These are phyloP conservation scores for Lenwebbia sp. DNA, from an alignment of 345 rosid genomes.

Conservation along the genomic window DNA sequence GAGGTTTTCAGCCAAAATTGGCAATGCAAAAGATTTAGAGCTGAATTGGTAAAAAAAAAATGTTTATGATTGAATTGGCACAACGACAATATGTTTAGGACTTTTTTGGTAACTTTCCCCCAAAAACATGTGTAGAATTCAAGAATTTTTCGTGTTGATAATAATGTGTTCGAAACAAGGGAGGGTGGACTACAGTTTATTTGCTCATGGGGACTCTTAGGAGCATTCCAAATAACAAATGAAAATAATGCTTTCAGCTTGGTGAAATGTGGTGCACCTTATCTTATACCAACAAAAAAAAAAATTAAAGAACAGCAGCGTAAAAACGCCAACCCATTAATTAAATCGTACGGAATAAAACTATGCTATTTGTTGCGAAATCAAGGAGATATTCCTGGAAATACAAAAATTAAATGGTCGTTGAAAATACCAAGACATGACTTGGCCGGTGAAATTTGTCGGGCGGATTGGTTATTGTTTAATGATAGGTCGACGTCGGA, in stretches of 20 bases:
- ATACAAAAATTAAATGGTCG: no score
- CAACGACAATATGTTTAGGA: no score
- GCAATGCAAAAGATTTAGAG: no score
- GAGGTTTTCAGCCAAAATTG: no score
- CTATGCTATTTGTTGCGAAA: no score
- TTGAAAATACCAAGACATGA: neutral
- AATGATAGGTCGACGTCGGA: neutral
- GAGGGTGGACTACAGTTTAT: neutral
- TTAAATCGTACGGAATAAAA: neutral
- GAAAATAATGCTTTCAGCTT: neutral
- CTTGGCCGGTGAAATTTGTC: neutral
- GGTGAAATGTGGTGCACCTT: neutral
- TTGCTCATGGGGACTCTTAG: neutral
- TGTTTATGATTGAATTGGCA: no score
- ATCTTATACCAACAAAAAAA: neutral
- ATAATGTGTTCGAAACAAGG: neutral
- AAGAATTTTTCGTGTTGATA: neutral
- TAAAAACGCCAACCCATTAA: neutral
- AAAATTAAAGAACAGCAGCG: neutral
- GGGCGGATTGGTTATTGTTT: neutral
- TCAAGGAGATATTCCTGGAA: no score
- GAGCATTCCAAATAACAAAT: neutral
- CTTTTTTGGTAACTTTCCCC: neutral
- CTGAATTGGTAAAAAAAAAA: no score
- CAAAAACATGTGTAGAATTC: neutral